These are phyloP conservation scores for Ambrosiella beaveri DNA, from an alignment of 2,329 filamentous ascomycete species.

Conservation along the genomic window DNA sequence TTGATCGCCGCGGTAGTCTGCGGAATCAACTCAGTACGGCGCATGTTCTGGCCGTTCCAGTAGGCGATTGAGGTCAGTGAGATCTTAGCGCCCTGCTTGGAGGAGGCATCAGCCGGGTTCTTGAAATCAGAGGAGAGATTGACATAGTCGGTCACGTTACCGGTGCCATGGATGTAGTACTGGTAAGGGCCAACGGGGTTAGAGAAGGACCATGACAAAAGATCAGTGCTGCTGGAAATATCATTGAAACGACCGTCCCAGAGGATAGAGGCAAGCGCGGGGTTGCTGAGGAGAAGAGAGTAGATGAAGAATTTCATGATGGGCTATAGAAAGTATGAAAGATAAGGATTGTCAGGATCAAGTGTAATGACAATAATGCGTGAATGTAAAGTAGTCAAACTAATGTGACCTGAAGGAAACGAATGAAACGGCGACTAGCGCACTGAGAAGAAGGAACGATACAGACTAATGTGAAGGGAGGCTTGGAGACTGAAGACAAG, in stretches of 20 bases:
- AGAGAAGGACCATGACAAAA: constrained; percentile 47
- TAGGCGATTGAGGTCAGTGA: constrained; percentile 46
- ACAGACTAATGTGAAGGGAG: constrained; percentile 3
- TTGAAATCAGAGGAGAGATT: constrained; percentile 42
- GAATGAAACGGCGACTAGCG: constrained; percentile 12
- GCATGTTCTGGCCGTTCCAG: constrained; percentile 59
- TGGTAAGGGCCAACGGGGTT: constrained; percentile 54
- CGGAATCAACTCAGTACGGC: constrained; percentile 56
- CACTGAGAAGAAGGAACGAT: constrained; percentile 4
- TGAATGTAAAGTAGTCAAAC: neutral
- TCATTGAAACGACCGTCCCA: constrained; percentile 54
- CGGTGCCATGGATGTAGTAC: constrained; percentile 57
- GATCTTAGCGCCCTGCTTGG: constrained; percentile 49
- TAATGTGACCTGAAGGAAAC: constrained; percentile 4
- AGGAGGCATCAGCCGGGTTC: constrained; percentile 45
- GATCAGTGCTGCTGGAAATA: constrained; percentile 33
- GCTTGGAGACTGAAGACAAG: constrained; percentile 1
- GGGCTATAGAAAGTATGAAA: constrained; percentile 3
- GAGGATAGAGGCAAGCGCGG: constrained; percentile 21
- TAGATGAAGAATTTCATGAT: constrained; percentile 13
- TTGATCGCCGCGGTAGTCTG: constrained; percentile 50
- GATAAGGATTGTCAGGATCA: constrained; percentile 11
- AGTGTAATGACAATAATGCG: constrained; percentile 10
- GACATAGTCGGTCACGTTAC: constrained; percentile 39
- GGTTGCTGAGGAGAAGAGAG: constrained; percentile 6